A percentile compares a stretch with the other conserved stretches of the same genome.
phyloP scores from a whole-genome alignment of 2,329 filamentous ascomycete species.

The Diaporthe sp. region DNA sequence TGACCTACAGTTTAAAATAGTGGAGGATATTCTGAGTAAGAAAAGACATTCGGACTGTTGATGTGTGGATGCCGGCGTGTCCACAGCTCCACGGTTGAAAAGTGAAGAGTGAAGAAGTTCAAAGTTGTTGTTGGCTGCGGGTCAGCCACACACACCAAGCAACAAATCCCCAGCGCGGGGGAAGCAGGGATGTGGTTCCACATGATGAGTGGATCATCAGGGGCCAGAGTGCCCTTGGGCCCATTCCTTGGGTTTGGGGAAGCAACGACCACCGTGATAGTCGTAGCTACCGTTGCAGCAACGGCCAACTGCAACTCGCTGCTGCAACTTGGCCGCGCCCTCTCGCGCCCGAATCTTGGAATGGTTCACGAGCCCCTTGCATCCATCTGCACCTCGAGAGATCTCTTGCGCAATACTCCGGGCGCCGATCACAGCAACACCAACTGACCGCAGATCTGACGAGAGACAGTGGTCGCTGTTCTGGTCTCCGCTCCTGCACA shows the following conservation, averaged over 20 bases:
- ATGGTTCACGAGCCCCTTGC: conserved; percentile 11
- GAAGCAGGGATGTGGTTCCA: conserved; percentile 4
- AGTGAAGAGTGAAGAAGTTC: too few species aligned
- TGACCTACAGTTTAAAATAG: too few species aligned
- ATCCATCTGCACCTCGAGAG: conserved; percentile 7
- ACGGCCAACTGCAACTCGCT: neutral
- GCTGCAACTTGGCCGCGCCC: neutral
- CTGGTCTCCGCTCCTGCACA: neutral
- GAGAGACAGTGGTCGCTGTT: neutral
- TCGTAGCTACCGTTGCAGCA: conserved; percentile 1
- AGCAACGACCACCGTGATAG: conserved; percentile 8
- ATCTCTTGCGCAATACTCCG: conserved; percentile 1
- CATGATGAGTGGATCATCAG: conserved; percentile 19
- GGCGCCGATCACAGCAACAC: conserved; percentile 14
- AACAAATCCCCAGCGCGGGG: neutral
- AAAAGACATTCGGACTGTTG: too few species aligned
- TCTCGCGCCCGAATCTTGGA: neutral
- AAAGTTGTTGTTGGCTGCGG: neutral
- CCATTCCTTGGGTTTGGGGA: conserved; percentile 25
- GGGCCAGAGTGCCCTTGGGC: neutral
- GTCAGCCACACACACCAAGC: too few species aligned
- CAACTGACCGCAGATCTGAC: neutral
- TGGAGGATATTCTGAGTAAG: too few species aligned
- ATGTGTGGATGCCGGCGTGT: neutral
- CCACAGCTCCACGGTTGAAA: neutral